These are phyloP conservation scores for Mesotaenium endlicherianum DNA, from an alignment of 139 green algal genomes.

Conservation along the genomic window DNA sequence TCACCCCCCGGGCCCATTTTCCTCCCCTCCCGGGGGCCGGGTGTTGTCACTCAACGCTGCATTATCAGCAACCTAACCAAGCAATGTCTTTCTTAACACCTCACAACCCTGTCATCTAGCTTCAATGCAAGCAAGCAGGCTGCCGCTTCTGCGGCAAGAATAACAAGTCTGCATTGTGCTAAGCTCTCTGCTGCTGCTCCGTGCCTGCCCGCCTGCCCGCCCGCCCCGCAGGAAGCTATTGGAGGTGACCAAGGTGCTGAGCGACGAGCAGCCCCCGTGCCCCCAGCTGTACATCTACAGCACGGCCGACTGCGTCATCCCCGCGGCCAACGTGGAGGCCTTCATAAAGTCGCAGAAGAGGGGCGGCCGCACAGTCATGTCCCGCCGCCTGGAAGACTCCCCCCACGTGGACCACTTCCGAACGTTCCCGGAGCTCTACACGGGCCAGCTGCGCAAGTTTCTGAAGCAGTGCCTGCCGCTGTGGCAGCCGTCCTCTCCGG, in stretches of 20 bases:
- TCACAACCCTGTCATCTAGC: neutral
- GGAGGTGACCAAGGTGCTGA: constrained; percentile 35
- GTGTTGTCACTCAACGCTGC: neutral
- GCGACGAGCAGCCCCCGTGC: constrained; percentile 25
- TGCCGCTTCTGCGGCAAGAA: neutral
- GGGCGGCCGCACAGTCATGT: constrained; percentile 15
- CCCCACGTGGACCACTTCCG: constrained; percentile 53
- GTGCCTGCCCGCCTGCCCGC: too few species aligned
- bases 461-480: constrained; percentile 29
- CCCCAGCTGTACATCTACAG: constrained; percentile 54
- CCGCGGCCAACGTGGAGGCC: constrained; percentile 6
- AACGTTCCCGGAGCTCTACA: constrained; percentile 34
- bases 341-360: constrained; percentile 24
- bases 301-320: constrained; percentile 35
- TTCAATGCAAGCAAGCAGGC: too few species aligned
- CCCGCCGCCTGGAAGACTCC: constrained; percentile 10
- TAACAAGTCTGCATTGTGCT: neutral
- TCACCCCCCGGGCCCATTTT: too few species aligned
- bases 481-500: too few species aligned
- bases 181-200: too few species aligned
- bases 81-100: neutral
- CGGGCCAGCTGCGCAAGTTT: constrained; percentile 25
- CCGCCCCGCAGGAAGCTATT: constrained; percentile 8
- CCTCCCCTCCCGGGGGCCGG: too few species aligned
- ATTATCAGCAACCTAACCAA: neutral